A percentile compares a stretch with the other conserved stretches of the same genome.
These are phyloP conservation scores for Syncephalastrum sp. DNA, from an alignment of 371 early-diverging fungal genomes.

Conservation along the genomic window DNA sequence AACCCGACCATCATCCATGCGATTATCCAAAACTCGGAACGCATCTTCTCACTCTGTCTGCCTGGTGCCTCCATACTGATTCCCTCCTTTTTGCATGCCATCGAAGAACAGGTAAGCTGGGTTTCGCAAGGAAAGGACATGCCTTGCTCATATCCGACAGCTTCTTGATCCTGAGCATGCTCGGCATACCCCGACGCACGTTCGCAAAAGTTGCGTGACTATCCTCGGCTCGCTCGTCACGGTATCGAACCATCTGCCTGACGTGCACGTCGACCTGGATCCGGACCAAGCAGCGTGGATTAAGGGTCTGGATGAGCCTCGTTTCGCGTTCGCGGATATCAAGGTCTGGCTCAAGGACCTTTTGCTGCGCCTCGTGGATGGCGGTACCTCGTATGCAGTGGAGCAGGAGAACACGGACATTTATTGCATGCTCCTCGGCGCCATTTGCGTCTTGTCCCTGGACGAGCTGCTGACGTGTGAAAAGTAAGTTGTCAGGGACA, in stretches of 20 bases:
- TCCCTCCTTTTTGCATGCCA: constrained; percentile 60
- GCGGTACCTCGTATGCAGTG: constrained; percentile 24
- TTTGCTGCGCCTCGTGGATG: constrained; percentile 42
- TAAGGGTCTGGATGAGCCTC: constrained; percentile 9
- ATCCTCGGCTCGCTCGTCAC: constrained; percentile 44
- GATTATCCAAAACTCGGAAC: constrained; percentile 64
- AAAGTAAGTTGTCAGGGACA: constrained; percentile 20
- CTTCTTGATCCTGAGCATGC: constrained; percentile 23
- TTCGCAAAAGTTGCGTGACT: constrained; percentile 40
- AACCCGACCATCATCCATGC: constrained; percentile 56
- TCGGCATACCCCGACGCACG: constrained; percentile 21
- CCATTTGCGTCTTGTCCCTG: constrained; percentile 44
- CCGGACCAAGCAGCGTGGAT: constrained; percentile 17
- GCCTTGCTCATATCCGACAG: constrained; percentile 11
- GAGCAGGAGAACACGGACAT: constrained; percentile 43
- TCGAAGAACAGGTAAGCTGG: constrained; percentile 51
- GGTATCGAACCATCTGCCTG: constrained; percentile 35
- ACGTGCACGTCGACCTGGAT: constrained; percentile 26
- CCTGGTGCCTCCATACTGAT: constrained; percentile 72
- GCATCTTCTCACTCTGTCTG: constrained; percentile 61
- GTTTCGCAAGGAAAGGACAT: not conserved
- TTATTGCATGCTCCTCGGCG: constrained; percentile 59
- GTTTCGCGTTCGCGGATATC: constrained; percentile 30
- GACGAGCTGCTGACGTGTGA: constrained; percentile 52
- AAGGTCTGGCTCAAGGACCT: constrained; percentile 52